Conservation (phyloP, 805 yeast species). For the Yarrowia osloensis region DNA sequence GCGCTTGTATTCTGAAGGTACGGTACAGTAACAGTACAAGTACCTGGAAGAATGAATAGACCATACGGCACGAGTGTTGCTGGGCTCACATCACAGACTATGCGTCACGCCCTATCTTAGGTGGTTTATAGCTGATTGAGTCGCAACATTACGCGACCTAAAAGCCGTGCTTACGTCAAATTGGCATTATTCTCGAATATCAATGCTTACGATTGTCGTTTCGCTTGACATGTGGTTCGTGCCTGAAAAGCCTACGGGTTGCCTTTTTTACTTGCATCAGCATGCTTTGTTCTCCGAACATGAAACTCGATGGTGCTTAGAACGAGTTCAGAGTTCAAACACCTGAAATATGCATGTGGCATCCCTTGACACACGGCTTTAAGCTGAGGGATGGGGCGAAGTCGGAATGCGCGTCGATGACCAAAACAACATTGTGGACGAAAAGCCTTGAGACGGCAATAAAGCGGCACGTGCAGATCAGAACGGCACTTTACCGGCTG, state of each 20-base stretch:
- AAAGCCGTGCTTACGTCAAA: too few species aligned
- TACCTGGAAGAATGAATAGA: too few species aligned
- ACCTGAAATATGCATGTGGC: constrained; percentile 6
- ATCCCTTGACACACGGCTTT: constrained; percentile 25
- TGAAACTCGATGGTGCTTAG: constrained; percentile 5
- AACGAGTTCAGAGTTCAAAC: background rate
- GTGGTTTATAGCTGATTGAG: too few species aligned
- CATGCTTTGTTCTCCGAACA: background rate
- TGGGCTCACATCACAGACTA: too few species aligned
- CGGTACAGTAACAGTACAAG: too few species aligned
- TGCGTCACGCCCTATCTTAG: too few species aligned
- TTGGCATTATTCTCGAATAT: too few species aligned
- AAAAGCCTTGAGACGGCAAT: background rate
- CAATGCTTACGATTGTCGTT: too few species aligned
- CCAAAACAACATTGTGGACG: background rate
- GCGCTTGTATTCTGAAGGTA: too few species aligned
- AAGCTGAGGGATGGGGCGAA: constrained; percentile 11
- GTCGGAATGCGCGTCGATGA: background rate
- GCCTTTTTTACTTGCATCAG: background rate
- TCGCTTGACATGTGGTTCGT: background rate
- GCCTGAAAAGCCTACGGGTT: background rate
- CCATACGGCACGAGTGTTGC: too few species aligned
- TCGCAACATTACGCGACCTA: too few species aligned
- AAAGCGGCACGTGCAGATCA: background rate
- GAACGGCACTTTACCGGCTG: background rate